Evolutionary conservation across 371 early-diverging fungal species (phyloP).

Genomic region (Choanephora cucurbitarum): DNA sequence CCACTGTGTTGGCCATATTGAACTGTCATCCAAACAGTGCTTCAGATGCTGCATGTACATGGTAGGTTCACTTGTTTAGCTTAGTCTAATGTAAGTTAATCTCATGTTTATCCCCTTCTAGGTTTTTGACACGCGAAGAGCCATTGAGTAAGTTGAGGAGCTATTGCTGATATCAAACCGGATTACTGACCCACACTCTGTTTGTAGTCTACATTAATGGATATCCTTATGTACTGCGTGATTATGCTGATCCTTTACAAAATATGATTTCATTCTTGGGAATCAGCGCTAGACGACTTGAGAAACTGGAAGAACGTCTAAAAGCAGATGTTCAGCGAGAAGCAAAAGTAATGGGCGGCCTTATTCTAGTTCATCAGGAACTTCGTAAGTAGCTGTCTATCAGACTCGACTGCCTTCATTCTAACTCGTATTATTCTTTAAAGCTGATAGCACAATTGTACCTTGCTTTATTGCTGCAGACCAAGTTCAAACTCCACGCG

Average conservation of each 20-base stretch:
- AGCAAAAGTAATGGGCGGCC: conserved; percentile 44
- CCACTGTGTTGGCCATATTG: conserved; percentile 61
- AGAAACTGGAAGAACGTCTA: conserved; percentile 67
- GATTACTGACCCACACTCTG: no score
- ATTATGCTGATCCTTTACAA: conserved; percentile 55
- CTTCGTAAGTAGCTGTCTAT: conserved; percentile 31
- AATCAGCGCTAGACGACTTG: conserved; percentile 63
- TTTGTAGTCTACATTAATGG: conserved; percentile 62
- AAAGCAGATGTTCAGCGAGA: conserved; percentile 68
- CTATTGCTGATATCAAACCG: no score
- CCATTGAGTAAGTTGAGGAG: conserved; percentile 56
- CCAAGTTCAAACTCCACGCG: conserved; percentile 58
- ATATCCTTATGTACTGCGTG: conserved; percentile 67
- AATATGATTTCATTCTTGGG: conserved; percentile 68
- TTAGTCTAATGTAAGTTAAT: neutral
- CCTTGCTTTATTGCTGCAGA: conserved; percentile 67
- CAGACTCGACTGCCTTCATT: no score
- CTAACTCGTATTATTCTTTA: neutral
- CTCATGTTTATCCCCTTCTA: conserved; percentile 16
- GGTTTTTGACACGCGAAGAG: conserved; percentile 75
- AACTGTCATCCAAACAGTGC: conserved; percentile 46
- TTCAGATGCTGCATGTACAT: conserved; percentile 32
- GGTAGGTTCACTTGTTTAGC: conserved; percentile 19
- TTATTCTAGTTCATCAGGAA: conserved; percentile 74
- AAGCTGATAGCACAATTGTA: conserved; percentile 55